phyloP scores from a whole-genome alignment of 176 grass and related monocot genomes.

The Otatea glauca region DNA sequence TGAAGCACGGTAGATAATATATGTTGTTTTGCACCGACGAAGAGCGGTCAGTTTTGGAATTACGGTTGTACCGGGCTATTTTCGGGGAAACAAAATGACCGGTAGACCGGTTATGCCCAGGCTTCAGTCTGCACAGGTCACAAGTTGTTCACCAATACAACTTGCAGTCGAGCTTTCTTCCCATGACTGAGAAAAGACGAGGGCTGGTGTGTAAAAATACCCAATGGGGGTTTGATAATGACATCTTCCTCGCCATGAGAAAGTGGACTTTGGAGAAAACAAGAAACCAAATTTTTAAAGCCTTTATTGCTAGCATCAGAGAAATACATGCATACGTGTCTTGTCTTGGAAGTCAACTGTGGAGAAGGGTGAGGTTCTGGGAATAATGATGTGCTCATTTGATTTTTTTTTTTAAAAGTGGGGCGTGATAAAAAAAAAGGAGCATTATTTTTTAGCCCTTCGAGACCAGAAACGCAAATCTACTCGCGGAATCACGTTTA shows the following conservation, averaged over 20 bases:
- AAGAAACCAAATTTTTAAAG: conserved; percentile 34
- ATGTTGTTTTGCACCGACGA: too few relatives aligned
- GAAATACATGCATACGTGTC: conserved; percentile 9
- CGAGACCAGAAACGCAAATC: too few relatives aligned
- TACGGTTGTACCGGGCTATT: too few relatives aligned
- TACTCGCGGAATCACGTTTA: too few relatives aligned
- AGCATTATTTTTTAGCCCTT: conserved; percentile 15
- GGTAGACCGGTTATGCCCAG: too few relatives aligned
- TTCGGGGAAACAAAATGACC: too few relatives aligned
- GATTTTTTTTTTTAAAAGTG: background rate
- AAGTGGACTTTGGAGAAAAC: conserved; percentile 59
- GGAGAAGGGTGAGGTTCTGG: background rate
- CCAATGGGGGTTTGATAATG: conserved; percentile 14
- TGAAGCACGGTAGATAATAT: too few relatives aligned
- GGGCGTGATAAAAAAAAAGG: conserved; percentile 29
- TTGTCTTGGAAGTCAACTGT: conserved; percentile 64
- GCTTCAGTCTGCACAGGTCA: too few relatives aligned
- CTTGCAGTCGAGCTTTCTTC: too few relatives aligned
- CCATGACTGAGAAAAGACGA: background rate
- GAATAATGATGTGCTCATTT: conserved; percentile 32
- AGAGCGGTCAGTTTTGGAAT: too few relatives aligned
- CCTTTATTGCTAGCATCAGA: conserved; percentile 38
- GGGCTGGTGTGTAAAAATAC: conserved; percentile 3
- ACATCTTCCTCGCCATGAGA: conserved; percentile 40
- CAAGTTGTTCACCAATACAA: background rate